Evolutionary conservation across 306 rosid species (phyloP).

Genomic region (Gynostemma pentaphyllum): DNA sequence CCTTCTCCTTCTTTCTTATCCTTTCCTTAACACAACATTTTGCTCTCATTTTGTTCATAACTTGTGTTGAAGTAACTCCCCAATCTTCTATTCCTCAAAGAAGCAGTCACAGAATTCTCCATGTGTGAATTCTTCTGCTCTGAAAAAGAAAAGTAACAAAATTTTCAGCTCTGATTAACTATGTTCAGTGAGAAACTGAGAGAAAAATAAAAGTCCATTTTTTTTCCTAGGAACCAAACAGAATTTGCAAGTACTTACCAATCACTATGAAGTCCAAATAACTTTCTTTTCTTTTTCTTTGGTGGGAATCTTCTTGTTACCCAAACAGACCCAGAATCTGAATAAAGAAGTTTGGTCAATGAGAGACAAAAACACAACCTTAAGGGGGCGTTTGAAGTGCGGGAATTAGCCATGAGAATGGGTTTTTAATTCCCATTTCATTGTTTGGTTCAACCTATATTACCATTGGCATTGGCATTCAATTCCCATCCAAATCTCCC

Average conservation of each 20-base stretch:
- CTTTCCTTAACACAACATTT: slow-evolving; percentile 20
- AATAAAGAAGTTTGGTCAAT: slow-evolving; percentile 6
- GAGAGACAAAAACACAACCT: slow-evolving; percentile 14
- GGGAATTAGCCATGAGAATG: too few species aligned
- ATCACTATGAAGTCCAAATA: not conserved
- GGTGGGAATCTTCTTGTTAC: not conserved
- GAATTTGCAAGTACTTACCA: not conserved
- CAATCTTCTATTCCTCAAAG: slow-evolving; percentile 39
- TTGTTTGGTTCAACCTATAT: too few species aligned
- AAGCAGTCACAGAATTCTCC: slow-evolving; percentile 25
- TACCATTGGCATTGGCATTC: too few species aligned
- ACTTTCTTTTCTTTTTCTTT: not conserved
- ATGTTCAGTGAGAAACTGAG: not conserved
- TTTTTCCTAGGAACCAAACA: not conserved
- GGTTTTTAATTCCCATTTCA: too few species aligned
- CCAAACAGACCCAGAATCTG: slow-evolving; percentile 11
- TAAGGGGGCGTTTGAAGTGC: too few species aligned
- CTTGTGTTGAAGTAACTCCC: slow-evolving; percentile 37
- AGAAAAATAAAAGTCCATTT: not conserved
- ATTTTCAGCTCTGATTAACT: not conserved
- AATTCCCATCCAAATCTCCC: too few species aligned
- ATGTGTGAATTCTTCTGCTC: not conserved
- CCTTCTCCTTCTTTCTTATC: slow-evolving; percentile 8
- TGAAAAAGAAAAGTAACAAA: not conserved
- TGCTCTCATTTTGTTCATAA: slow-evolving; percentile 22